Conservation (phyloP, 345 rosid genomes). For the Brassica napus region Da-Ae NC_063443.1:5309501-5310000, state of each 20-base stretch:
- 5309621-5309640: too few relatives aligned
- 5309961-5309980: conserved; percentile 97
- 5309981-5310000: conserved; percentile 59
- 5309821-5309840: conserved; percentile 62
- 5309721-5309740: background rate
- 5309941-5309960: conserved; percentile 85
- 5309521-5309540: background rate
- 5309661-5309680: too few relatives aligned
- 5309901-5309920: conserved; percentile 37
- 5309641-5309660: too few relatives aligned
- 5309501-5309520: background rate
- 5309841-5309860: conserved; percentile 25
- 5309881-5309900: conserved; percentile 32
- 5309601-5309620: too few relatives aligned
- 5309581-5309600: too few relatives aligned
- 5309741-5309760: conserved; percentile 73
- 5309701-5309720: background rate
- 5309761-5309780: conserved; percentile 97
- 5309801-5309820: conserved; percentile 78
- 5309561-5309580: background rate
- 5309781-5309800: conserved; percentile 63
- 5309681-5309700: too few relatives aligned
- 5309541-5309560: background rate
- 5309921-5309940: conserved; percentile 34
- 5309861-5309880: conserved; percentile 36